Base-by-base conservation (phyloP, 208 protist genomes). In the Acanthamoeba sp. region DNA sequence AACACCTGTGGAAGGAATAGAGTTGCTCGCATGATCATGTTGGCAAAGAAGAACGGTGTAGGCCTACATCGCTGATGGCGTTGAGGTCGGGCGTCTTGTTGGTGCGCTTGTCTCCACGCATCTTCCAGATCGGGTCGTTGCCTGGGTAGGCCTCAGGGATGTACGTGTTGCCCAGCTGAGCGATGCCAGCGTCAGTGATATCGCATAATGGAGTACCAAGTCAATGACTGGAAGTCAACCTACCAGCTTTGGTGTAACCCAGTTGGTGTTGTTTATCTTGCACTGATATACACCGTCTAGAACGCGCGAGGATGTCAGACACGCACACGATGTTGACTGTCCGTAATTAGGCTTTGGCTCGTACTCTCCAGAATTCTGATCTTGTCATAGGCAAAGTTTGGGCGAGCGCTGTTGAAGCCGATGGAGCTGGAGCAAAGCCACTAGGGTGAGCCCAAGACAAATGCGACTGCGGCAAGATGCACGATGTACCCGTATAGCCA, bases 31-130 rank as follows among this genome's bases (percentile, higher is more conserved):
- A n/a, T n/a, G n/a, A n/a, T n/a, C n/a, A n/a, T n/a, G n/a, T n/a
- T n/a, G n/a, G n/a, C n/a, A n/a, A n/a, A n/a, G n/a, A n/a, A n/a
- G n/a, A n/a, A n/a, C n/a, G n/a, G n/a, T n/a, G n/a, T n/a, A n/a
- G n/a, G n/a, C n/a, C n/a, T n/a, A n/a, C n/a, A n/a, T 91, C 85
- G 2, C 36, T 91, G 57, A 91, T 22, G 10, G 85, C 32, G 24
- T 48, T 71, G 27, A 91, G 52, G 24, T 91, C 57, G 1, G 85
- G 85, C 32, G 85, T 91, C 38, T 91, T 91, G 85, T 91, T 91
- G 85, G 85, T 91, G 22, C 85, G 52, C 18, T 73, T 34, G 27
- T 91, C 85, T 6, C 85, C 85, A 1, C 42, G 1, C 40, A 5
- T 5, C 62, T 91, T 91, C 57, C 62, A 91, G 34, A 91, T 85